Evolutionary conservation across 225 moss, liverwort and hornwort species (phyloP), one percentile per base, ranked within the genome.

Genomic region (Lunularia cruciata): DNA sequence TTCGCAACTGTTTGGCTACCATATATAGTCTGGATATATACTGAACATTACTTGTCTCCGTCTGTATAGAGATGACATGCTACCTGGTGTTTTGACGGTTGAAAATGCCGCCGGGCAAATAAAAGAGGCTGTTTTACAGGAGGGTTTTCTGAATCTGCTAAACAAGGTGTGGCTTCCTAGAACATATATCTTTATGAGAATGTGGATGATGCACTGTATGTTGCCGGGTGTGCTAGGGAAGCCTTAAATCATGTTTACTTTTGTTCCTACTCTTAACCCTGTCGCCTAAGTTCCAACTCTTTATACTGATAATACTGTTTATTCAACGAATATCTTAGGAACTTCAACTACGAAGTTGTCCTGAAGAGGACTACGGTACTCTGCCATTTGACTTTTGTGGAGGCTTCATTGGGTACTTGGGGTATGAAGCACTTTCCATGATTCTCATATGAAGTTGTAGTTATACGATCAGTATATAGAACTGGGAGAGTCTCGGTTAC

Each of bases 351-450:
- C 81, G 85, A 40, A 77, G 74, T 43, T 98, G 93, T 78, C 80
- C 74, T 73, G 74, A 77, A 76, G 90, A 88, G 78, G 98, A 98
- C 74, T 88, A 85, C 65, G 83, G 77, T 76, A 76, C 77, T 64
- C 84, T 98, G 65, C 98, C 98, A 54, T 98, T 98, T 72, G 91
- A 98, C 84, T 98, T 98, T 72, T 93, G 98, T 78, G 98, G 98
- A 78, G 98, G 98, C 69, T 98, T 88, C 81, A 81, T 98, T 76
- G 98, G 98, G 53, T 98, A 98, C 60, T 79, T 98, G 76, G 98
- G 98, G 98, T 98, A 70, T 67, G 90, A 27, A 30, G 10, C 2
- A 23, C n/a, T n/a, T 51, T 26, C 3, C 0, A 33, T 54, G 33
- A 14, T 27, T 52, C 9, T 40, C 22, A 25, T 14, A 3, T 13